Conservation (phyloP, 1,139 yeast species). For the Blastobotrys raffinosifermentans region DNA sequence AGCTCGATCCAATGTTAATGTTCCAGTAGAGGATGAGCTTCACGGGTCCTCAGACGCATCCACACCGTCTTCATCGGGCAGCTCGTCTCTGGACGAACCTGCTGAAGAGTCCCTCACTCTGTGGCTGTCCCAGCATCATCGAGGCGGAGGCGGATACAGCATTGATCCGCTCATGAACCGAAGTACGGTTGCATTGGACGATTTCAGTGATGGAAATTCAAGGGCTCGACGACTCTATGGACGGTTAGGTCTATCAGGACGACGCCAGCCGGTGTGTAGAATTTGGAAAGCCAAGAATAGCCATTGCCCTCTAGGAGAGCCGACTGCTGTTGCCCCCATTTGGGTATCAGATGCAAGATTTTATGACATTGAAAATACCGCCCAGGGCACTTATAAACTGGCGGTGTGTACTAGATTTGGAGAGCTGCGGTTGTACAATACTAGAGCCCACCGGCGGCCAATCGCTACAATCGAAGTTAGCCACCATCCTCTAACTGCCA, state of each 20-base stretch:
- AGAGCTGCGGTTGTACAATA: slow-evolving; percentile 31
- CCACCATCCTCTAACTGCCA: slow-evolving; percentile 26
- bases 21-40: too few relatives aligned
- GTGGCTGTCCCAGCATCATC: not conserved
- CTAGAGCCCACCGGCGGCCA: slow-evolving; percentile 27
- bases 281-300: slow-evolving; percentile 29
- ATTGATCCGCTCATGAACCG: not conserved
- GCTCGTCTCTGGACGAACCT: not conserved
- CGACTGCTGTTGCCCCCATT: slow-evolving; percentile 20
- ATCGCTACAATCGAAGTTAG: slow-evolving; percentile 26
- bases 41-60: too few relatives aligned
- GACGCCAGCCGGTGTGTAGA: slow-evolving; percentile 10
- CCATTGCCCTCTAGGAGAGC: slow-evolving; percentile 17
- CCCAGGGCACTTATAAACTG: slow-evolving; percentile 25
- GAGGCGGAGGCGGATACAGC: not conserved
- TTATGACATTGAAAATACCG: slow-evolving; percentile 24
- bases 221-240: not conserved
- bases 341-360: slow-evolving; percentile 34
- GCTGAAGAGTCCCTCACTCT: not conserved
- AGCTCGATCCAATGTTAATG: too few relatives aligned
- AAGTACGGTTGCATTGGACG: not conserved
- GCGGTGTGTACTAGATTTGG: slow-evolving; percentile 31
- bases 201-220: too few relatives aligned
- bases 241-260: not conserved
- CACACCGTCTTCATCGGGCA: too few relatives aligned